phyloP scores from a whole-genome alignment of 192 early-diverging fungal species.

The Umbelopsis isabellina region DNA sequence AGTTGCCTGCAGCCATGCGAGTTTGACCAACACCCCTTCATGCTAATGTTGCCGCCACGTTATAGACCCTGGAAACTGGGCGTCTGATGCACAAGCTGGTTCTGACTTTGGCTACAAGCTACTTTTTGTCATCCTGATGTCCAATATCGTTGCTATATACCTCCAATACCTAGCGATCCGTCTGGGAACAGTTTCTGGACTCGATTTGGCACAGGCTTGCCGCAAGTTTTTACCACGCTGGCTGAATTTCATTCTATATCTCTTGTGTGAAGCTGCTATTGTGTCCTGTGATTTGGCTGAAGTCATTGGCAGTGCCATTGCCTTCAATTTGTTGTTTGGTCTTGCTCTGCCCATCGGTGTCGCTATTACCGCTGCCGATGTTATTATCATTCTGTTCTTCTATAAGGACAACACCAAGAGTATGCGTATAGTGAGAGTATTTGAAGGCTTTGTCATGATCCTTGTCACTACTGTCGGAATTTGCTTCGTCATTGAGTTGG shows the following conservation, averaged over 20 bases:
- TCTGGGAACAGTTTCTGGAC: conserved; percentile 73
- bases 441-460: conserved; percentile 71
- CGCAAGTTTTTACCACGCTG: conserved; percentile 58
- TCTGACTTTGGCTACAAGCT: conserved; percentile 74
- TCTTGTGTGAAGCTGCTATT: conserved; percentile 77
- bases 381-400: conserved; percentile 66
- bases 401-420: conserved; percentile 51
- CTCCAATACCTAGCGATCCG: conserved; percentile 80
- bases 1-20: neutral
- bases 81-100: conserved; percentile 78
- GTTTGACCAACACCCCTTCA: neutral
- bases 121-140: conserved; percentile 72
- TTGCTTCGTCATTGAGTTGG: conserved; percentile 70
- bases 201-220: conserved; percentile 76
- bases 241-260: conserved; percentile 67
- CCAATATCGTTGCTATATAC: conserved; percentile 76
- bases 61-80: conserved; percentile 90
- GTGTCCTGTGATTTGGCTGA: conserved; percentile 85
- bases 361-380: conserved; percentile 74
- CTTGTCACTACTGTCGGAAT: conserved; percentile 64
- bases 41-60: conserved; percentile 1
- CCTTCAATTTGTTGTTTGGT: conserved; percentile 72
- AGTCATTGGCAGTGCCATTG: conserved; percentile 84
- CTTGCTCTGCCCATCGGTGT: conserved; percentile 74
- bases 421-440: conserved; percentile 52